Conservation (phyloP, 2,329 filamentous ascomycete genomes). For the Pseudogymnoascus sp. region DNA sequence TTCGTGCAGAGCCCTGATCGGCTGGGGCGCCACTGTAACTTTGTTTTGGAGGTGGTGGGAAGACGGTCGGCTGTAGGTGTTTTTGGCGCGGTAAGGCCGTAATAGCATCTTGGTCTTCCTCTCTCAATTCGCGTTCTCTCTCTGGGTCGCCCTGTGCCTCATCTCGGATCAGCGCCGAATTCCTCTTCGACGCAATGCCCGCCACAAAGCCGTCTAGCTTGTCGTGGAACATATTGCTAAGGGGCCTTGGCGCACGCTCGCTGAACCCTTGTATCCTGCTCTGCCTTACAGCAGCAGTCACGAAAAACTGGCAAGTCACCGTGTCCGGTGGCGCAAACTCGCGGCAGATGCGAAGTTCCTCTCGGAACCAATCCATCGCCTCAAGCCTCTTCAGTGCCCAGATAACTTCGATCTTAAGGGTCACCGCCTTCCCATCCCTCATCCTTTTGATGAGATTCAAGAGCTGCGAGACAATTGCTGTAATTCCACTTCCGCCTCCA, state of each 20-base stretch:
- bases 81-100: conserved; percentile 69
- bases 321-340: conserved; percentile 83
- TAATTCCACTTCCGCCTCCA: conserved; percentile 90
- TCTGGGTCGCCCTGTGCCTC: conserved; percentile 74
- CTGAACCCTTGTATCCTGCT: conserved; percentile 17
- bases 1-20: conserved; percentile 25
- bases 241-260: conserved; percentile 51
- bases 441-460: conserved; percentile 94
- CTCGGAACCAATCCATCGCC: conserved; percentile 95
- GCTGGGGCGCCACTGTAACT: neutral
- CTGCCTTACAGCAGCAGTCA: conserved; percentile 63
- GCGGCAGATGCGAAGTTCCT: conserved; percentile 85
- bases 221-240: conserved; percentile 74
- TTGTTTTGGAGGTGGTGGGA: conserved; percentile 18
- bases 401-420: conserved; percentile 82
- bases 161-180: conserved; percentile 74
- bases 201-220: conserved; percentile 83
- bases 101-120: conserved; percentile 78
- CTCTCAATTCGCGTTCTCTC: conserved; percentile 71
- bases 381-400: conserved; percentile 89
- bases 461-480: conserved; percentile 84
- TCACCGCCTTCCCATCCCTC: conserved; percentile 89
- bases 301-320: conserved; percentile 90
- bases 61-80: conserved; percentile 51
- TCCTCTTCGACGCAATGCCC: conserved; percentile 78